These are phyloP conservation scores for Hypoxylon sp. DNA, from an alignment of 2,329 filamentous ascomycete genomes.

Conservation along the genomic window DNA sequence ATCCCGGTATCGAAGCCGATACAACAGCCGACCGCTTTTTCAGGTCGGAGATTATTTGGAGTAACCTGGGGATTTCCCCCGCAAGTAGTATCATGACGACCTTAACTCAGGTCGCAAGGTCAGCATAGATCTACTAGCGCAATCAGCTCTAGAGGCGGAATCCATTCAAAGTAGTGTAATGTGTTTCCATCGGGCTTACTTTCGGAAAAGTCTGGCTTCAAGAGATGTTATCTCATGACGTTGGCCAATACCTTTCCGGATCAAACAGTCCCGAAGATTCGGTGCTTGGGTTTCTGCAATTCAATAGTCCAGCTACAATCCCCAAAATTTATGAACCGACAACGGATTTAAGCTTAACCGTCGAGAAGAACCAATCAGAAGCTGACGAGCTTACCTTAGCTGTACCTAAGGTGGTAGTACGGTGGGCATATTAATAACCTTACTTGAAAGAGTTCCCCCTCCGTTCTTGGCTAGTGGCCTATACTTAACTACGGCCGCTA, in stretches of 20 bases:
- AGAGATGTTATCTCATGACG: neutral
- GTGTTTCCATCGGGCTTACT: neutral
- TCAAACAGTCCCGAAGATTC: conserved; percentile 25
- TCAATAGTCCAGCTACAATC: conserved; percentile 3
- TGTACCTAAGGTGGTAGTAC: too few relatives aligned
- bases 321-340: conserved; percentile 17
- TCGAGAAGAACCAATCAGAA: conserved; percentile 23
- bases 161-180: neutral
- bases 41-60: neutral
- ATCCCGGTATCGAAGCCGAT: neutral
- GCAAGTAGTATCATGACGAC: conserved; percentile 3
- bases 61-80: neutral
- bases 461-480: conserved; percentile 17
- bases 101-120: neutral
- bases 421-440: conserved; percentile 10
- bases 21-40: conserved; percentile 13
- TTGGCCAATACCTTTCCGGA: conserved; percentile 10
- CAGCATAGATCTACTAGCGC: neutral
- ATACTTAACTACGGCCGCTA: conserved; percentile 35
- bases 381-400: conserved; percentile 16
- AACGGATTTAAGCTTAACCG: conserved; percentile 1
- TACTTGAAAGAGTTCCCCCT: conserved; percentile 15
- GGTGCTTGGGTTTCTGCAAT: conserved; percentile 10
- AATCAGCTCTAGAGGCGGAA: neutral
- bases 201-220: neutral